Evolutionary conservation across 768 basidiomycete species (phyloP).

Genomic region (Kwoniella shandongensis): DNA sequence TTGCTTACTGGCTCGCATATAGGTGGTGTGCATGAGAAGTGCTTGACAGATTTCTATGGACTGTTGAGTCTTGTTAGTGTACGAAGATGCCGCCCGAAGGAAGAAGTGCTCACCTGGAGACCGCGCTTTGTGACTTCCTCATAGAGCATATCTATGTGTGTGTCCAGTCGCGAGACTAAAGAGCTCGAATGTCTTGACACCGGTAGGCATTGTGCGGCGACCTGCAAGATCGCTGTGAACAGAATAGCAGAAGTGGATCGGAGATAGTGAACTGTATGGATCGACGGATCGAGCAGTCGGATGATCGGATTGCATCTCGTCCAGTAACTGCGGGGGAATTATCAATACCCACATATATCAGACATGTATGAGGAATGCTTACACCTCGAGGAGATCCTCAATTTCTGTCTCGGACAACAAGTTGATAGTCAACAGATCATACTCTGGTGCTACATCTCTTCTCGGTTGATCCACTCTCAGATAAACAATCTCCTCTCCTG

Average conservation of each 20-base stretch:
- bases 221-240: slow-evolving; percentile 7
- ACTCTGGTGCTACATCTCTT: slow-evolving; percentile 10
- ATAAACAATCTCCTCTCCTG: slow-evolving; percentile 14
- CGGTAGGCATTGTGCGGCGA: slow-evolving; percentile 13
- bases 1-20: slow-evolving; percentile 13
- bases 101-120: not conserved
- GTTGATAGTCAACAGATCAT: slow-evolving; percentile 2
- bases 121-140: slow-evolving; percentile 6
- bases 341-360: not conserved
- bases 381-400: slow-evolving; percentile 13
- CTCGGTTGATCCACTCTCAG: slow-evolving; percentile 16
- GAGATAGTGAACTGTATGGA: slow-evolving; percentile 11
- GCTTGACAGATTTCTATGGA: slow-evolving; percentile 14
- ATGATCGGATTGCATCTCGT: slow-evolving; percentile 8
- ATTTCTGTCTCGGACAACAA: slow-evolving; percentile 10
- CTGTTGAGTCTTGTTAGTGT: not conserved
- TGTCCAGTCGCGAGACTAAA: slow-evolving; percentile 7
- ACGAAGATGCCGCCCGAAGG: not conserved
- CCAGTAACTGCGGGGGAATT: slow-evolving; percentile 5
- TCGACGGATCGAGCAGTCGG: slow-evolving; percentile 11
- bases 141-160: slow-evolving; percentile 9
- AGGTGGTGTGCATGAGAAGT: slow-evolving; percentile 9
- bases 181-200: slow-evolving; percentile 14
- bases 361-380: not conserved
- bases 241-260: slow-evolving; percentile 8